phyloP scores from a whole-genome alignment of 2,329 filamentous ascomycete genomes.

The Claviceps pazoutovae region DNA sequence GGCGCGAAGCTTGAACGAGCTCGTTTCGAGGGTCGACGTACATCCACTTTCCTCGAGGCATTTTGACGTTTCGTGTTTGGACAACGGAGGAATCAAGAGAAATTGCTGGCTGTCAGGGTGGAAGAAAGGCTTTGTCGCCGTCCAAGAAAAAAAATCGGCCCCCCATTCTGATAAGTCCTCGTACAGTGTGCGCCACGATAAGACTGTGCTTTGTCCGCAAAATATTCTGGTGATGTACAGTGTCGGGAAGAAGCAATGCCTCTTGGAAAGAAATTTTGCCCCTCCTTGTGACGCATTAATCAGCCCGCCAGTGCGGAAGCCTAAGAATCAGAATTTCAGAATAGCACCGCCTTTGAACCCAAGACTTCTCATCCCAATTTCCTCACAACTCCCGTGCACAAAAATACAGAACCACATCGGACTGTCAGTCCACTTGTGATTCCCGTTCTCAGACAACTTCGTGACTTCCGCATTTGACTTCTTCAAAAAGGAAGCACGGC shows the following conservation, averaged over 20 bases:
- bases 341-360: neutral
- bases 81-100: neutral
- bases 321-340: neutral
- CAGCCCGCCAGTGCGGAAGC: conserved; percentile 13
- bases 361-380: neutral
- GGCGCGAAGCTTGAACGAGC: neutral
- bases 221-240: conserved; percentile 9
- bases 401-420: neutral
- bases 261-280: conserved; percentile 29
- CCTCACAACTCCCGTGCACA: neutral
- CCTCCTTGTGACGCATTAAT: conserved; percentile 30
- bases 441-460: neutral
- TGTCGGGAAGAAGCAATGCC: conserved; percentile 10
- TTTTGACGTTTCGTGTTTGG: conserved; percentile 28
- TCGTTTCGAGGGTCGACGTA: conserved; percentile 13
- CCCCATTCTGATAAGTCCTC: conserved; percentile 11
- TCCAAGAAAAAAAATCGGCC: conserved; percentile 13
- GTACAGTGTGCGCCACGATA: conserved; percentile 11
- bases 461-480: neutral
- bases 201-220: conserved; percentile 14
- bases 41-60: conserved; percentile 66
- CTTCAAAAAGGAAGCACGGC: neutral
- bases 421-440: neutral
- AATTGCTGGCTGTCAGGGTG: conserved; percentile 2
- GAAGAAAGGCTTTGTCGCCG: conserved; percentile 2